Evolutionary conservation across 306 rosid species (phyloP).

Genomic region (Leucaena leucocephala): DNA sequence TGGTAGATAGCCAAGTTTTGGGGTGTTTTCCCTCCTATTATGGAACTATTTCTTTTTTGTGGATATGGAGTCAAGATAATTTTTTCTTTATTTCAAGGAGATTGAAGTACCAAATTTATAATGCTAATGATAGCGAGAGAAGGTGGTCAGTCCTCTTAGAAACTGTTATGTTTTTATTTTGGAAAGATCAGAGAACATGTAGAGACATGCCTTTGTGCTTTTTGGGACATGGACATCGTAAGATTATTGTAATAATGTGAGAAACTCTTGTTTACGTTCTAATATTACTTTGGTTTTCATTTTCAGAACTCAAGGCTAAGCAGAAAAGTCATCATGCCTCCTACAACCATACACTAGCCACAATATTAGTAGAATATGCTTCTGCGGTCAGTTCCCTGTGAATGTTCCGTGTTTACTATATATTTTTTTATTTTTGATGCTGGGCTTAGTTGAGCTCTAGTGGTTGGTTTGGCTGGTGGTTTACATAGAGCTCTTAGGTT

Average conservation of each 20-base stretch:
- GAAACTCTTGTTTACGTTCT: not conserved
- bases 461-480: not conserved
- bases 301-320: conserved; percentile 57
- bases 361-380: conserved; percentile 76
- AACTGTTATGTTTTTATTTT: not conserved
- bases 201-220: not conserved
- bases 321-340: conserved; percentile 24
- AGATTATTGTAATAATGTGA: not conserved
- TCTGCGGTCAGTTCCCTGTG: conserved; percentile 68
- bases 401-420: conserved; percentile 15
- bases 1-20: not conserved
- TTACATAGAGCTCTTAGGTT: not conserved
- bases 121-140: not conserved
- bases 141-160: not conserved
- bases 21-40: not conserved
- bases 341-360: conserved; percentile 81
- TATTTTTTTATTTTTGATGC: conserved; percentile 9
- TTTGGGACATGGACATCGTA: not conserved
- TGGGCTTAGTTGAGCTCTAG: not conserved
- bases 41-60: not conserved
- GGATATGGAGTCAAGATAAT: not conserved
- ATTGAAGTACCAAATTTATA: not conserved
- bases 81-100: not conserved
- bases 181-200: not conserved
- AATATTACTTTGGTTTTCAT: conserved; percentile 5